These are phyloP conservation scores for Sugiyamaella xylanicola DNA, from an alignment of 1,139 yeast species.

Conservation along the genomic window DNA sequence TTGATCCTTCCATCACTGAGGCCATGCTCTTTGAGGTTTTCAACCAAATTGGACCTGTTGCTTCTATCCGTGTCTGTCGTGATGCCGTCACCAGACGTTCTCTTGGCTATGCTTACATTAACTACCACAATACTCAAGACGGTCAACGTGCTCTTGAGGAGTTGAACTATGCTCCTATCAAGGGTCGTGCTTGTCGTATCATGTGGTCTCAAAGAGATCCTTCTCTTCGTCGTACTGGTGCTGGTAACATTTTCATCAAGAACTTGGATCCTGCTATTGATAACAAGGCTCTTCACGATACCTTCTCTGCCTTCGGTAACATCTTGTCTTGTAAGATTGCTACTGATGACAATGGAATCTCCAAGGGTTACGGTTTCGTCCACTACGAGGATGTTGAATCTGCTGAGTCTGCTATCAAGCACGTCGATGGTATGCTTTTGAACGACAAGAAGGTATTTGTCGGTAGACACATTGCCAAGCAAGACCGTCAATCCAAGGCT, in stretches of 20 bases:
- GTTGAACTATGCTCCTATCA: constrained; percentile 89
- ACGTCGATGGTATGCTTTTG: constrained; percentile 97
- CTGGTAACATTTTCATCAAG: constrained; percentile 96
- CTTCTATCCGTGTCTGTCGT: constrained; percentile 98
- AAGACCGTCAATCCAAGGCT: constrained; percentile 93
- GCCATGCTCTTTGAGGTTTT: constrained; percentile 93
- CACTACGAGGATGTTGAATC: constrained; percentile 94
- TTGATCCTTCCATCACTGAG: constrained; percentile 90
- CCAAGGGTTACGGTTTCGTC: constrained; percentile 97
- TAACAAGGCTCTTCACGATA: constrained; percentile 98
- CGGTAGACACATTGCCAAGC: constrained; percentile 90
- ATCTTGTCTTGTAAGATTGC: constrained; percentile 98
- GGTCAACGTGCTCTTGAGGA: constrained; percentile 96
- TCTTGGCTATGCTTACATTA: constrained; percentile 97
- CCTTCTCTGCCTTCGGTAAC: constrained; percentile 95
- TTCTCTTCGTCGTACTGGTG: constrained; percentile 90
- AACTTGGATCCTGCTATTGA: constrained; percentile 98
- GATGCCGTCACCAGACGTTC: constrained; percentile 97
- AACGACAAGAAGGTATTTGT: constrained; percentile 96
- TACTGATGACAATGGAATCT: constrained; percentile 86
- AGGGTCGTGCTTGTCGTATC: constrained; percentile 98
- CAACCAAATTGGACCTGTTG: constrained; percentile 93
- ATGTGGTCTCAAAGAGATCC: constrained; percentile 99
- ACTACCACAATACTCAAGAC: constrained; percentile 86
- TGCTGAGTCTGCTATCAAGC: constrained; percentile 94